Base-by-base conservation (phyloP, 2,329 filamentous ascomycete species). In the Bipolaris oryzae region DNA sequence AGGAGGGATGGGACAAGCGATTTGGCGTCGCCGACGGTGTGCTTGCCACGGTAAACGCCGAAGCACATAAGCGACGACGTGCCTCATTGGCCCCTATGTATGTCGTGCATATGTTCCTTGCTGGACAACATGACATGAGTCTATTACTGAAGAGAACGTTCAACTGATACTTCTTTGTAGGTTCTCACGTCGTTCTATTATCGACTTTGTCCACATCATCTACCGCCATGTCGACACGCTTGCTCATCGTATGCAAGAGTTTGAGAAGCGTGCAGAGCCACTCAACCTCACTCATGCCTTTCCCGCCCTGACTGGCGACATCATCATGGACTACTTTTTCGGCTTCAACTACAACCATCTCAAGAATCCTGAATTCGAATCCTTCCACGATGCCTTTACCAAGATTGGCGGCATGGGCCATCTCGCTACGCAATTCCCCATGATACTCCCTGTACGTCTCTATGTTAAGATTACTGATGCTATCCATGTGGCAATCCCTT, bases 291-390 rank as follows among this genome's bases (percentile, higher is more conserved):
- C 61, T 11, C 53, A 67, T 53, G 68, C 76, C 0, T 79, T 77
- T 47, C 76, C 73, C 20, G 78, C 77, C 18, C 70, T 78, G 43
- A 77, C 77, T 1, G 79, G 78, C 31, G 80, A 82, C 31, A 75
- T 81, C 42, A 79, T 82, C 60, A 79, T 78, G 57, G 72, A 78
- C 50, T 81, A 80, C 55, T 74, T 73, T 58, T 74, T 74, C 44
- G 72, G 73, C 11, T 72, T 75, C 63, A 73, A 74, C 54, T 70
- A 73, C 34, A 60, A 50, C 11, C 71, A 73, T 44, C 65, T 74
- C 52, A 70, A 72, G 56, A 57, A 73, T 25, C 69, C 72, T 0
- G 62, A 71, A n/a, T 76, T 75, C 47, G 64, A 67, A 5, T 73
- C 69, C 1, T 75, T 74, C 46, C 72, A 74, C 34, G 70, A 73